Conservation (phyloP, 2,329 filamentous ascomycete species). For the Aphanoascus verrucosus region DNA sequence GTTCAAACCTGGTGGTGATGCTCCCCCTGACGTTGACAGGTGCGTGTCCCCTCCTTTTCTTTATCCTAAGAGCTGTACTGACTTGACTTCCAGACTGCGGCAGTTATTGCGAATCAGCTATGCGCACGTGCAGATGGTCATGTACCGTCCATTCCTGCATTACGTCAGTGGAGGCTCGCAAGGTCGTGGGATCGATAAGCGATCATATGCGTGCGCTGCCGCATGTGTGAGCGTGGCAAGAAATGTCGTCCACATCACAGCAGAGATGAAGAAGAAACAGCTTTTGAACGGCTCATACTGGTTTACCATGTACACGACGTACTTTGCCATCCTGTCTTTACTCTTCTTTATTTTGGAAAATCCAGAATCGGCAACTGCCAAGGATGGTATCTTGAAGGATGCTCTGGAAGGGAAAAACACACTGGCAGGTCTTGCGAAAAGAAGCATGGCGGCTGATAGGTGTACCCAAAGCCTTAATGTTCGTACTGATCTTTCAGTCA, state of each 20-base stretch:
- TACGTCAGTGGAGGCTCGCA: conserved; percentile 47
- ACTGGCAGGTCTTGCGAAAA: conserved; percentile 64
- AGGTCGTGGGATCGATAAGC: conserved; percentile 45
- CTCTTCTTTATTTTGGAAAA: conserved; percentile 57
- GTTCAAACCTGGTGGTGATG: conserved; percentile 69
- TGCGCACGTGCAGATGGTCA: conserved; percentile 53
- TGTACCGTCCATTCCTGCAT: conserved; percentile 56
- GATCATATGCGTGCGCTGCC: conserved; percentile 54
- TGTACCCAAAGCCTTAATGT: conserved; percentile 70
- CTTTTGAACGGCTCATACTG: conserved; percentile 54
- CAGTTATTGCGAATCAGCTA: conserved; percentile 54
- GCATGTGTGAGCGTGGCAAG: conserved; percentile 56
- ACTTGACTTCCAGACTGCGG: conserved; percentile 37
- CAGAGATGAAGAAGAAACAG: conserved; percentile 52
- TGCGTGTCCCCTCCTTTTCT: conserved; percentile 35
- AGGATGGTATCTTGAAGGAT: conserved; percentile 68
- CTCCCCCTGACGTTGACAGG: conserved; percentile 63
- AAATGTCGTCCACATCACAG: conserved; percentile 56
- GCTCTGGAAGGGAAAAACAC: conserved; percentile 76
- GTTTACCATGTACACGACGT: conserved; percentile 60
- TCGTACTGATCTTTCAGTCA: conserved; percentile 27
- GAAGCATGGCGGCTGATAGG: conserved; percentile 79
- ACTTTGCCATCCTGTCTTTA: conserved; percentile 54
- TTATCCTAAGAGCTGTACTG: conserved; percentile 19
- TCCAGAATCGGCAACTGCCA: conserved; percentile 48